Base-by-base conservation (phyloP, 768 basidiomycete species). In the Goffeauzyma gilvescens region DNA sequence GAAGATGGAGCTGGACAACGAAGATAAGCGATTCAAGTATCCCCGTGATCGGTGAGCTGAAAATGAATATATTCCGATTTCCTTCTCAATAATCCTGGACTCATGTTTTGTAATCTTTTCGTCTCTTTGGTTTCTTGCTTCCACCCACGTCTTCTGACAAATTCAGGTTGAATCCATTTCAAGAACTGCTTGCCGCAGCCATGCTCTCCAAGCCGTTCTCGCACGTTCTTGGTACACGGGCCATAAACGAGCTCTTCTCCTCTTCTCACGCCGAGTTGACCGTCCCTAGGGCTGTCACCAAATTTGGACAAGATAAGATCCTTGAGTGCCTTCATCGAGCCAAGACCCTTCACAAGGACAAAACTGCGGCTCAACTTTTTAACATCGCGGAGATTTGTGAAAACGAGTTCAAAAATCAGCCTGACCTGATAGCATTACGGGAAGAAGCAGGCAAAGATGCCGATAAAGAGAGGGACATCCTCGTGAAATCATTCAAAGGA, bases 381-480 rank as follows among this genome's bases (percentile, higher is more conserved):
- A 27, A 27, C 5, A 38, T 38, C 38, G 38, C 38, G 1, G 24
- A 38, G 21, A 27, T 38, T 14, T 25, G 23, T 6, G 9, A 38
- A n/a, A 26, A 23, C 24, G 6, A 23, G 1, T 38, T 38, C 14
- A 14, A 26, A n/a, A n/a, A n/a, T n/a, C n/a, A n/a, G n/a, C n/a
- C n/a, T n/a, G n/a, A n/a, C n/a, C n/a, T n/a, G n/a, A n/a, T n/a
- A n/a, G n/a, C n/a, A n/a, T 21, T 52, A 55, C 26, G 38, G 45
- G 15, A 43, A 39, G 27, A 46, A 54, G 27, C 39, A 39, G 15
- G 39, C 46, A 6, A 38, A 33, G 34, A 44, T 57, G 37, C 54
- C 41, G 14, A 41, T 50, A 32, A 48, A 54, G 30, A 57, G 54
- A 31, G 55, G 51, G 22, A 53, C 54, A 32, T 42, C 15, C 32